phyloP scores from a whole-genome alignment of 176 grass and related monocot genomes.

The Avena eriantha region DNA sequence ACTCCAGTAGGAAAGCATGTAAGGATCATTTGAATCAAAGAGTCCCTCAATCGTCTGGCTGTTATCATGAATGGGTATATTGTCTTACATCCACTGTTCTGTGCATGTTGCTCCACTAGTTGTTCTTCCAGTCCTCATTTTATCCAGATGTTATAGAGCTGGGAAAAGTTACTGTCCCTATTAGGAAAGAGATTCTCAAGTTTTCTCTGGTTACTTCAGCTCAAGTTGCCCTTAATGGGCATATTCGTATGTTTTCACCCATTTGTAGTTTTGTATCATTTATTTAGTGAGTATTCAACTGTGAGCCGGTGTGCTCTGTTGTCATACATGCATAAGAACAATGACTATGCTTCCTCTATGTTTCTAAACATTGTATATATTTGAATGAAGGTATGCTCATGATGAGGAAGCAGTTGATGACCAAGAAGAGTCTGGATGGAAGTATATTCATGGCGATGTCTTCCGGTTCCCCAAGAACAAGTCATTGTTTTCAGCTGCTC shows the following conservation, averaged over 20 bases:
- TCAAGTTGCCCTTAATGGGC: neutral
- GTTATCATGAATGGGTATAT: neutral
- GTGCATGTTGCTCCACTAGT: neutral
- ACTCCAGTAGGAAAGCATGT: neutral
- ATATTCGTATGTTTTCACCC: neutral
- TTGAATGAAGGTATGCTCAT: conserved; percentile 80
- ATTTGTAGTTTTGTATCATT: neutral
- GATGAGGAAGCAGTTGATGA: conserved; percentile 96
- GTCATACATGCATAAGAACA: neutral
- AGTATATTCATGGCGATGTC: conserved; percentile 97
- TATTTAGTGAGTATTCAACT: neutral
- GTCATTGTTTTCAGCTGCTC: conserved; percentile 89
- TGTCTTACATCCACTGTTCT: neutral
- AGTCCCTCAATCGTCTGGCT: neutral
- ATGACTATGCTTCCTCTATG: conserved; percentile 20
- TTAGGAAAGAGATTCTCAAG: neutral
- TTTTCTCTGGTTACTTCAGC: neutral
- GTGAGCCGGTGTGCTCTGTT: neutral
- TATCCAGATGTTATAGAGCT: neutral
- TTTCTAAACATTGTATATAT: conserved; percentile 32
- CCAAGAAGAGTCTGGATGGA: conserved; percentile 98
- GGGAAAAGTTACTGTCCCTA: neutral
- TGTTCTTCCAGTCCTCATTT: neutral
- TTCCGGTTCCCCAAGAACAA: conserved; percentile 93
- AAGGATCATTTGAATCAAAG: neutral